Evolutionary conservation across 805 yeast species (phyloP).

Genomic region (Wickerhamomyces sydowiorum): DNA sequence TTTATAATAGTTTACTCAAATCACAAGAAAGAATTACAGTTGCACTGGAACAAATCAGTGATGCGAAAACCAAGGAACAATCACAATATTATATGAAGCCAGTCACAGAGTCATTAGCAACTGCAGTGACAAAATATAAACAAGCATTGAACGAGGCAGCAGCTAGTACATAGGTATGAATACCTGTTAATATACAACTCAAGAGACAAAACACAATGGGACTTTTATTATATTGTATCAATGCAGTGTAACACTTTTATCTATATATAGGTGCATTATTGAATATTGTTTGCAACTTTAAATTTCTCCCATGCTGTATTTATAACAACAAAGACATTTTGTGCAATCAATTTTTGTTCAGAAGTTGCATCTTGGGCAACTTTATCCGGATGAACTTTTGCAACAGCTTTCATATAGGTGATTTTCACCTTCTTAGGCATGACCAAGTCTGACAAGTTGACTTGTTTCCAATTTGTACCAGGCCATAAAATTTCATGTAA

Average conservation of each 20-base stretch:
- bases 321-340: conserved; percentile 74
- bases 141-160: conserved; percentile 21
- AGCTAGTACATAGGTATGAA: conserved; percentile 11
- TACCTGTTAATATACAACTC: conserved; percentile 3
- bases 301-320: conserved; percentile 90
- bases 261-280: conserved; percentile 7
- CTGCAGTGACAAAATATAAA: conserved; percentile 44
- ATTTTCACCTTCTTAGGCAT: conserved; percentile 87
- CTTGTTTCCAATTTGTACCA: conserved; percentile 57
- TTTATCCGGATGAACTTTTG: conserved; percentile 88
- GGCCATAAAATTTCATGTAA: conserved; percentile 67
- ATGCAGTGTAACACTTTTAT: neutral
- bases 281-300: conserved; percentile 49
- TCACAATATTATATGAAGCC: conserved; percentile 36
- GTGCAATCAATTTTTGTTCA: conserved; percentile 79
- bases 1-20: conserved; percentile 44
- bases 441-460: conserved; percentile 70
- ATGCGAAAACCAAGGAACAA: conserved; percentile 20
- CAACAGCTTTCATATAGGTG: conserved; percentile 82
- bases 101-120: conserved; percentile 34
- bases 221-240: neutral
- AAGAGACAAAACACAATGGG: too few relatives aligned
- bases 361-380: conserved; percentile 49
- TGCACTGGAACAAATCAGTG: conserved; percentile 25
- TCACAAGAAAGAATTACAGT: conserved; percentile 39